Base-by-base conservation (phyloP, 306 rosid species). In the Abrus pulchellus region DNA sequence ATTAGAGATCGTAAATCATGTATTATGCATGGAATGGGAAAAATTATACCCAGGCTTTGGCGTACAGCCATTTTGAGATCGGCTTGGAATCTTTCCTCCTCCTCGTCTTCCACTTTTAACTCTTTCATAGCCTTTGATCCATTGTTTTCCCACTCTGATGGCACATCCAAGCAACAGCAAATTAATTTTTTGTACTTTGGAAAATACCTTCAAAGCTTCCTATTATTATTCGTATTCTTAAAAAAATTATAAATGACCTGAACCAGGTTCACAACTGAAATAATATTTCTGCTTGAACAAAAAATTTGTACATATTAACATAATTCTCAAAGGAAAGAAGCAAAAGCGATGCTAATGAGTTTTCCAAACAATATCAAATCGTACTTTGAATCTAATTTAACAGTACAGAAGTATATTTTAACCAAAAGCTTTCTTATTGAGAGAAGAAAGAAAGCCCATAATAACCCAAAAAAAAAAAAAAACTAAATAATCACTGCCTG, bases 1-100 rank as follows among this genome's bases (percentile, higher is more conserved):
- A n/a, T 41, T 41, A 27, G 73, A 68, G 43, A 29, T 45, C 11
- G 57, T 30, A 68, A 68, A 28, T 68, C 28, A 68, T 36, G 32
- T 12, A 68, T 10, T 50, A 74, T 3, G 59, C 67, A 61, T 61
- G 45, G 62, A 48, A 34, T 8, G 36, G 40, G 4, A 29, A 77
- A 57, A 68, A 56, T 33, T 67, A 84, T 90, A 96, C 99, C 99
- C 67, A 93, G 94, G 88, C 99, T 96, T 88, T 93, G 93, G 82
- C 85, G 92, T 78, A 90, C 91, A 4, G 99, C 99, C 82, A 76
- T 89, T 83, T 92, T 82, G 76, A 96, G 88, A 75, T 96, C 99
- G 65, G 97, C 99, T 88, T 92, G 98, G 79, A 93, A 96, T 85
- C 93, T 87, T 87, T 96, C 91, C 85, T 96, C 99, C 72, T 92